These are phyloP conservation scores for Tulasnella sp. DNA, from an alignment of 768 basidiomycete genomes.

Conservation along the genomic window DNA sequence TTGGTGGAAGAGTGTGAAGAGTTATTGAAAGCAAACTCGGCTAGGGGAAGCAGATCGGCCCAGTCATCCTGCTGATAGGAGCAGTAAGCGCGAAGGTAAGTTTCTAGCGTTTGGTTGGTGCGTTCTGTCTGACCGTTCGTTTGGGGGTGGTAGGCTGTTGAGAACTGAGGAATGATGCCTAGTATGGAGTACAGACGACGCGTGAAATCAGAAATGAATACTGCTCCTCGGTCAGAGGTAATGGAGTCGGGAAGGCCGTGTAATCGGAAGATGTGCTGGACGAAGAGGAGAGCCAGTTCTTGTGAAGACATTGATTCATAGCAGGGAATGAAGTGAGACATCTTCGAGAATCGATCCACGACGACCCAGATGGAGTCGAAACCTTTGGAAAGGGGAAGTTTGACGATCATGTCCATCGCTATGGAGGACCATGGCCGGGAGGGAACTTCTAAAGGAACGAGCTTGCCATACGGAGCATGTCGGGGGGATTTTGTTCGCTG, in stretches of 20 bases:
- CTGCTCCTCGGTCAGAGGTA: background rate
- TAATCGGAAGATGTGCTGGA: slow-evolving; percentile 26
- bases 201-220: slow-evolving; percentile 11
- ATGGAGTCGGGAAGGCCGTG: slow-evolving; percentile 9
- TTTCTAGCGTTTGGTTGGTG: slow-evolving; percentile 26
- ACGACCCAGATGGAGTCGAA: slow-evolving; percentile 28
- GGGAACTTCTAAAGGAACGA: slow-evolving; percentile 12
- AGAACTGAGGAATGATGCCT: slow-evolving; percentile 20
- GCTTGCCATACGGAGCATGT: slow-evolving; percentile 7
- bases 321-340: slow-evolving; percentile 33
- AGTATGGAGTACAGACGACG: slow-evolving; percentile 20
- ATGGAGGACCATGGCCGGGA: slow-evolving; percentile 27
- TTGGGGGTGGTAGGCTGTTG: slow-evolving; percentile 35
- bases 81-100: slow-evolving; percentile 28
- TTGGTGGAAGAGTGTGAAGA: slow-evolving; percentile 25
- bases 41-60: slow-evolving; percentile 30
- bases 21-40: slow-evolving; percentile 35
- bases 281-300: slow-evolving; percentile 30
- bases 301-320: slow-evolving; percentile 22
- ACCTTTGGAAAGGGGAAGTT: slow-evolving; percentile 26
- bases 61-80: slow-evolving; percentile 34
- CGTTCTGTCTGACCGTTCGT: slow-evolving; percentile 31
- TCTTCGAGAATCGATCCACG: slow-evolving; percentile 31
- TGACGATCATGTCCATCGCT: slow-evolving; percentile 29
- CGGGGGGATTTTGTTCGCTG: slow-evolving; percentile 9